A percentile compares a stretch with the other conserved stretches of the same genome.
Conservation (phyloP, 2,329 filamentous ascomycete genomes). For the Scedosporium dehoogii region DNA sequence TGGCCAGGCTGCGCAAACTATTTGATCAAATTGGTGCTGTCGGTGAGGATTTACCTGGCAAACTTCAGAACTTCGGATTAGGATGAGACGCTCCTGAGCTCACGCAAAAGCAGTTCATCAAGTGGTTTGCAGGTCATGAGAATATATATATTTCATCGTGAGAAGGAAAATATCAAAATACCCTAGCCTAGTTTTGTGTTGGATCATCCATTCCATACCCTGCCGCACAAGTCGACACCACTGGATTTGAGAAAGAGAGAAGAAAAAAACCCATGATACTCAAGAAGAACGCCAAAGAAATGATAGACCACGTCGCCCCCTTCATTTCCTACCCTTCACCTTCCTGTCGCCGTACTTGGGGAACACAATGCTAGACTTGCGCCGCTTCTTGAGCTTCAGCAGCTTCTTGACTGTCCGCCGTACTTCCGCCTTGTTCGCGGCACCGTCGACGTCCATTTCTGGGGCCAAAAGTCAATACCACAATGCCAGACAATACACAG, state of each 20-base stretch:
- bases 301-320: not conserved
- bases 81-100: too few relatives aligned
- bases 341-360: slow-evolving; percentile 44
- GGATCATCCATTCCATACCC: not conserved
- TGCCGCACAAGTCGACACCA: not conserved
- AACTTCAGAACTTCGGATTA: too few relatives aligned
- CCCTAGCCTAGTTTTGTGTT: not conserved
- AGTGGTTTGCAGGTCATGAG: too few relatives aligned
- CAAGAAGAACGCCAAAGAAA: not conserved
- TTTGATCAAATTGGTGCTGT: not conserved
- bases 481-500: not conserved
- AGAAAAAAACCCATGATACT: not conserved
- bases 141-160: not conserved
- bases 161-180: not conserved
- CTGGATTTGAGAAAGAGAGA: not conserved
- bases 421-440: slow-evolving; percentile 26
- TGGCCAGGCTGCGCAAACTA: not conserved
- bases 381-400: slow-evolving; percentile 46
- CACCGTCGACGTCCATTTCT: slow-evolving; percentile 49
- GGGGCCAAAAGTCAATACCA: not conserved
- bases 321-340: slow-evolving; percentile 31
- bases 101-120: too few relatives aligned
- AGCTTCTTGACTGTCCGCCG: slow-evolving; percentile 31
- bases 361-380: slow-evolving; percentile 50
- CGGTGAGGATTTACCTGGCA: too few relatives aligned